Conservation (phyloP, 164 flowering plant species). For the Magnolia changhungtana region DNA sequence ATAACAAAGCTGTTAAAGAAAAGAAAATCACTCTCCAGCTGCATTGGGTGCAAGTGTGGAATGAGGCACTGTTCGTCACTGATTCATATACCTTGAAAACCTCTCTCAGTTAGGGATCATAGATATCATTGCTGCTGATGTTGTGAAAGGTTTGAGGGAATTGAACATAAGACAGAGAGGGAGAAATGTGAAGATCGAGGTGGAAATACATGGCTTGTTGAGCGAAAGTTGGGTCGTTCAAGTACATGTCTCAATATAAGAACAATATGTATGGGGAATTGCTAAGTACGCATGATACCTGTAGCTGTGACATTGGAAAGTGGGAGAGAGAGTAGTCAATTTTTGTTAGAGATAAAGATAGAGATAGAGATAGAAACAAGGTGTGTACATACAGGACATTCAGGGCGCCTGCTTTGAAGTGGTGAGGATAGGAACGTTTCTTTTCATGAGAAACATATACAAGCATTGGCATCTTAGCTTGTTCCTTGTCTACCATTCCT, state of each 20-base stretch:
- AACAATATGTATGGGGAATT: conserved; percentile 27
- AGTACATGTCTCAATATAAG: conserved; percentile 41
- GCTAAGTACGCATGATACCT: conserved; percentile 32
- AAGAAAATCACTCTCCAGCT: background rate
- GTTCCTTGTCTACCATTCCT: background rate
- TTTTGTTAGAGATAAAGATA: background rate
- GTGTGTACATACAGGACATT: conserved; percentile 10
- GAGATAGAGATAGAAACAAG: background rate
- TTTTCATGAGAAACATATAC: conserved; percentile 23
- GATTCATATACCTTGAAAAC: conserved; percentile 16
- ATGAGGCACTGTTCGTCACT: background rate
- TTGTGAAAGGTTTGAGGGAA: conserved; percentile 35
- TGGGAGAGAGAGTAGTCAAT: background rate
- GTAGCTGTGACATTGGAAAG: conserved; percentile 16
- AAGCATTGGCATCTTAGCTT: conserved; percentile 9
- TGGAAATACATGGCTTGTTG: conserved; percentile 40
- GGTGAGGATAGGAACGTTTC: conserved; percentile 10
- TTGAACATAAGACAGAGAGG: conserved; percentile 27
- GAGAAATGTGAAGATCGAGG: conserved; percentile 27
- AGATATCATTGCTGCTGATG: conserved; percentile 29
- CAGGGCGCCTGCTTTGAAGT: conserved; percentile 23
- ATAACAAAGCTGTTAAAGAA: background rate
- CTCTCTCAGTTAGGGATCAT: conserved; percentile 14
- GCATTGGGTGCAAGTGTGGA: background rate
- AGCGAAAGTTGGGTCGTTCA: conserved; percentile 33